phyloP scores from a whole-genome alignment of 305 asterid species.

The Andrographis paniculata region DNA sequence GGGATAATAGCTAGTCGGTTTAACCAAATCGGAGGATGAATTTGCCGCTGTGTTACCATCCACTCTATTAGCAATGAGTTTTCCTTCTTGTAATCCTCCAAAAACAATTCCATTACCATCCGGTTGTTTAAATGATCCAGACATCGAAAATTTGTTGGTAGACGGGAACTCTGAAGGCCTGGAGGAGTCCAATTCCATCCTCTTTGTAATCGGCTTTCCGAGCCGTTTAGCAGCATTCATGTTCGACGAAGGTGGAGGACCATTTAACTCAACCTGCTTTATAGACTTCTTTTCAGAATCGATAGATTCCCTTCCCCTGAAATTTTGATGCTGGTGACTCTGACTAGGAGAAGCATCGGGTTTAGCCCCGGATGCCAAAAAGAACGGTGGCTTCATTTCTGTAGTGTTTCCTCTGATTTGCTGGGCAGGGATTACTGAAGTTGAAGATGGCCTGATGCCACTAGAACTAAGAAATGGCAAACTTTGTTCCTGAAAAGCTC shows the following conservation, averaged over 20 bases:
- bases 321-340: constrained; percentile 38
- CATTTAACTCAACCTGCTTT: constrained; percentile 51
- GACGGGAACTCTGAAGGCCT: constrained; percentile 35
- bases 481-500: constrained; percentile 32
- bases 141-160: constrained; percentile 31
- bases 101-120: constrained; percentile 29
- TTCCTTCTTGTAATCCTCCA: constrained; percentile 50
- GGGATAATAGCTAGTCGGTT: constrained; percentile 26
- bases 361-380: constrained; percentile 36
- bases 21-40: constrained; percentile 30
- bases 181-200: constrained; percentile 37
- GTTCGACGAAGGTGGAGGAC: constrained; percentile 34
- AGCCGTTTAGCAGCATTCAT: constrained; percentile 29
- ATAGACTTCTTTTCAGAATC: constrained; percentile 42
- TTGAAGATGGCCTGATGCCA: constrained; percentile 34
- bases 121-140: constrained; percentile 51
- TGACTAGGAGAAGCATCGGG: constrained; percentile 31
- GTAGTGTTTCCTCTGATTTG: constrained; percentile 33
- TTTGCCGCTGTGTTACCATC: constrained; percentile 24
- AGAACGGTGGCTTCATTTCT: constrained; percentile 46
- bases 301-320: constrained; percentile 28
- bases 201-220: constrained; percentile 30
- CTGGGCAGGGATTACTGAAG: constrained; percentile 29
- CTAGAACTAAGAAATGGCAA: constrained; percentile 37
- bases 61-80: constrained; percentile 23